Conservation (phyloP, 164 flowering plant species). For the Cinnamomum chago region DNA sequence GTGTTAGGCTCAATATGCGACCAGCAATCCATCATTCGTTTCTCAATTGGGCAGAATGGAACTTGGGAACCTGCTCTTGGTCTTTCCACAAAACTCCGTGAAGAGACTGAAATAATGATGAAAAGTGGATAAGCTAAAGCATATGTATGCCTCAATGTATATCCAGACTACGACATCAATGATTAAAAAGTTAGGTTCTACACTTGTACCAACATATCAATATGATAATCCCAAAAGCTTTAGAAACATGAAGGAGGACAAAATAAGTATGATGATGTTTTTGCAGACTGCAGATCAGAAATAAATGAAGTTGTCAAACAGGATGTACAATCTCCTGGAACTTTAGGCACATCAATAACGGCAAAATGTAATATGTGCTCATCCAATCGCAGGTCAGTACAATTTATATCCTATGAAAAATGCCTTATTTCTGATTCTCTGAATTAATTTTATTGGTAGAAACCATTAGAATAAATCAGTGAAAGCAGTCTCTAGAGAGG, state of each 20-base stretch:
- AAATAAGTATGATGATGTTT: background rate
- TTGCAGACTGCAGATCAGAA: background rate
- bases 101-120: constrained; percentile 51
- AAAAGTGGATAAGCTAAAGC: constrained; percentile 7
- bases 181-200: background rate
- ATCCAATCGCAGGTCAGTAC: background rate
- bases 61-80: constrained; percentile 94
- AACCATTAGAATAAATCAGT: background rate
- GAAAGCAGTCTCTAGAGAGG: background rate
- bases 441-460: background rate
- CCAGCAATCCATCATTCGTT: constrained; percentile 88
- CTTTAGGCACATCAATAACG: background rate
- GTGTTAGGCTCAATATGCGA: constrained; percentile 74
- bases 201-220: background rate
- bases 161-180: background rate
- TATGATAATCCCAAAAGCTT: background rate
- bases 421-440: background rate
- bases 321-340: background rate
- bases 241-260: background rate
- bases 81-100: constrained; percentile 66
- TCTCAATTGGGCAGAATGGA: constrained; percentile 79
- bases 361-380: background rate
- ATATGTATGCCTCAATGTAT: background rate
- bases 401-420: background rate
- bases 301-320: too few species aligned